phyloP scores from a whole-genome alignment of 306 rosid species.

The Acacia crassicarpa region DNA sequence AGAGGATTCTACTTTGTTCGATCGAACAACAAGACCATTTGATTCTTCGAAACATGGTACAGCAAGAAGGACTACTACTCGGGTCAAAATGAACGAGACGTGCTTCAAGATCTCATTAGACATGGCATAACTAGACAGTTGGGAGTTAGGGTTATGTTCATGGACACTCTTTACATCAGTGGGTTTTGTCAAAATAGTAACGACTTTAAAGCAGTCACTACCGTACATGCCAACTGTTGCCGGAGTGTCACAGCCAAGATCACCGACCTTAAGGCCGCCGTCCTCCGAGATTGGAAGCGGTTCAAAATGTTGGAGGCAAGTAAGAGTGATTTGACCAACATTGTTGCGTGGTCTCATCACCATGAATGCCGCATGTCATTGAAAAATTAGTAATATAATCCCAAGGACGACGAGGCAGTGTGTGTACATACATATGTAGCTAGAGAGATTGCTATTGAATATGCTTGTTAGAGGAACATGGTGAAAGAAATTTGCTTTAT shows the following conservation, averaged over 20 bases:
- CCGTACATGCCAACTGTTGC: constrained; percentile 83
- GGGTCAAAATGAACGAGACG: constrained; percentile 74
- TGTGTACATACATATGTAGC: too few species aligned
- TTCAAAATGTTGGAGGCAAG: constrained; percentile 27
- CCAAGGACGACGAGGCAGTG: too few species aligned
- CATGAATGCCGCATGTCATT: constrained; percentile 51
- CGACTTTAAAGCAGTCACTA: constrained; percentile 51
- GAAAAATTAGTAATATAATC: constrained; percentile 8
- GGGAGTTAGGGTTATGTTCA: constrained; percentile 60
- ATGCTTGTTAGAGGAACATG: too few species aligned
- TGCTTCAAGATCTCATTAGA: constrained; percentile 30
- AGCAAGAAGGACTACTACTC: constrained; percentile 50
- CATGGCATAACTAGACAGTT: constrained; percentile 39
- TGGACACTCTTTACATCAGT: constrained; percentile 70
- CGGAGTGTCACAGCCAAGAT: constrained; percentile 65
- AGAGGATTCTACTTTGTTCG: constrained; percentile 70
- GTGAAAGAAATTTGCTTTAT: too few species aligned
- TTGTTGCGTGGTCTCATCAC: constrained; percentile 47
- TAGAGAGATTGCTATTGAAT: too few species aligned
- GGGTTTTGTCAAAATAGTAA: constrained; percentile 78
- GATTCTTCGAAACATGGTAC: constrained; percentile 71
- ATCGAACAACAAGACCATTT: constrained; percentile 66
- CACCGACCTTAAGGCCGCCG: constrained; percentile 40
- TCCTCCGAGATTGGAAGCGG: constrained; percentile 66
- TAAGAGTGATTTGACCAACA: constrained; percentile 18